Evolutionary conservation across 2,329 filamentous ascomycete genomes (phyloP).

Genomic region (Colletotrichum sp.): DNA sequence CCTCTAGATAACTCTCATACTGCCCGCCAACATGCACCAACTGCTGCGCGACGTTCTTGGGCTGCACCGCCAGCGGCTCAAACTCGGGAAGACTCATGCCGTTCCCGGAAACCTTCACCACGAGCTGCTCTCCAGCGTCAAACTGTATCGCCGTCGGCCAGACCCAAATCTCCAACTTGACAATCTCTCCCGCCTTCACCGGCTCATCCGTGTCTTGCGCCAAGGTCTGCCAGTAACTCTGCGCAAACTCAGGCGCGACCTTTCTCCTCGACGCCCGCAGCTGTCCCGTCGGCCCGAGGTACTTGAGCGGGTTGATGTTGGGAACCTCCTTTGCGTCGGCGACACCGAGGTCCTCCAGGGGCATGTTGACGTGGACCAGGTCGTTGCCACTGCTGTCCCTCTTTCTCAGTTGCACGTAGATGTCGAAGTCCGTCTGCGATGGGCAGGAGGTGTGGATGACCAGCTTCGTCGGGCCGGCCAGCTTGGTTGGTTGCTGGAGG

Average conservation of each 20-base stretch:
- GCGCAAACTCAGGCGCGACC: not conserved
- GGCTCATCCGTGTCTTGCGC: not conserved
- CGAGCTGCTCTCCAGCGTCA: not conserved
- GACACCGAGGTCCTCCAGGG: not conserved
- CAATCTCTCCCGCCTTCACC: not conserved
- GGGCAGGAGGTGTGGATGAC: not conserved
- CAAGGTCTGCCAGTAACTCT: not conserved
- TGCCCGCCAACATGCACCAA: not conserved
- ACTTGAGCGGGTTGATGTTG: not conserved
- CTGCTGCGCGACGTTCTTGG: not conserved
- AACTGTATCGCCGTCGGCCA: conserved; percentile 1
- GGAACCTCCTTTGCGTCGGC: not conserved
- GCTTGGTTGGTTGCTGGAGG: not conserved
- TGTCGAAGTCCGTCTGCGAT: not conserved
- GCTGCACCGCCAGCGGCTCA: not conserved
- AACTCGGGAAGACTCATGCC: not conserved
- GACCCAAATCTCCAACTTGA: not conserved
- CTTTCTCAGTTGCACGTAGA: not conserved
- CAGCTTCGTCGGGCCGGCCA: not conserved
- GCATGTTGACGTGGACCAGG: not conserved
- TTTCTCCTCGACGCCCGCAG: not conserved
- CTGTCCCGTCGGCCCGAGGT: not conserved
- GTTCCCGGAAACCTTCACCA: not conserved
- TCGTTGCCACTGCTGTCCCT: not conserved
- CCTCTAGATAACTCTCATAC: not conserved